Base-by-base conservation (phyloP, 495 filamentous ascomycete species). In the Articulospora tetracladia region DNA sequence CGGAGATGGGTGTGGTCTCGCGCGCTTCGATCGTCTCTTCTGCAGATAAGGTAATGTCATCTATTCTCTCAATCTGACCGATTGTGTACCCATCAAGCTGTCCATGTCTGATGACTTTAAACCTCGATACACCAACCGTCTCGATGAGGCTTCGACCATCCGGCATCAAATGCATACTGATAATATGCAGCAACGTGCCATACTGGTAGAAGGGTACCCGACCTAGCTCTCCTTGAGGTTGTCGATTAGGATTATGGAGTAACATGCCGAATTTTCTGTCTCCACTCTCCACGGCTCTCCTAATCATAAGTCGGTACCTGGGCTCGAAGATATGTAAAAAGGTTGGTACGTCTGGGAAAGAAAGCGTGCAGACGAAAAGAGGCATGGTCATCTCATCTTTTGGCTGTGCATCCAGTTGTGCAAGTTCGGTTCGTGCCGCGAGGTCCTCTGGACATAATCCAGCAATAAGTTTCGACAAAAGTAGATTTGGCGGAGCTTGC, bases 241-340 rank as follows among this genome's bases (percentile, higher is more conserved):
- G 69, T 25, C 74, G 70, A 15, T 71, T 64, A 47, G 79, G 78
- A 66, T 91, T 91, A 63, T 84, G 83, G 72, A 88, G 82, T 23
- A 95, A 76, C 89, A 96, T 95, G 2, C 93, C 93, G 65, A 97
- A 96, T 51, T 80, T 87, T 20, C 83, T 73, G 57, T 86, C 81
- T 1, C 83, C 84, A 59, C 65, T 80, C 55, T 91, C 86, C 39
- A 93, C 77, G 10, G 86, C 88, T 25, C 92, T 85, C 49, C 86
- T 83, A 22, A 96, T 87, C 91, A 96, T 93, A 8, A 95, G 79
- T 2, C 90, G 84, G 70, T 96, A 96, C 12, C 90, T 83, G 23
- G 91, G 89, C 69, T 97, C 93, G 69, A 96, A 96, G n/a, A 97
- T 81, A 68, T 93, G 88, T 0, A 97, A 74, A 63, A 92, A 92